Base-by-base conservation (phyloP, 2,329 filamentous ascomycete species). In the Pseudophaeomoniella oleicola region DNA sequence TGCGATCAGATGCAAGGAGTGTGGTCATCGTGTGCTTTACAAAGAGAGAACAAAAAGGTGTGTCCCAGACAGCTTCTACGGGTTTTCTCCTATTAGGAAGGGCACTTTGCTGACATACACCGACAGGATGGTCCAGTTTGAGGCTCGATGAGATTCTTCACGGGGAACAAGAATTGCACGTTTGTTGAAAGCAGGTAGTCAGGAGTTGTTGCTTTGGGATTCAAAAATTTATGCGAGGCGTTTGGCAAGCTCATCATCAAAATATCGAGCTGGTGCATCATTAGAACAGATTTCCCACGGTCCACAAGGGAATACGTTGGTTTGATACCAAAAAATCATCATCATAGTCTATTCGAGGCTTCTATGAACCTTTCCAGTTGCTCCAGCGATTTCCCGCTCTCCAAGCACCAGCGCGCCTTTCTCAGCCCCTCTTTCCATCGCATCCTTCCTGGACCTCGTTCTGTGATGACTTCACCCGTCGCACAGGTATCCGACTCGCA, bases 31-130 rank as follows among this genome's bases (percentile, higher is more conserved):
- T 46, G 86, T 98, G 42, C 64, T 98, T 47, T 96, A 96, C 64
- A 98, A 98, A 74, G 84, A 94, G 73, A 67, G 90, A 55, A 98
- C 90, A 32, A 94, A 93, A 71, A 76, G 90, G 90, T 94, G 58
- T 61, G 80, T 64, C 41, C 36, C 32, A 32, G 12, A 36, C 16
- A 35, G 36, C 29, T 9, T 12, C n/a, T 42, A 42, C 47, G 37
- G 46, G 29, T 19, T 16, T 13, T 17, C 17, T 30, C 39, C 11
- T 30, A 34, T 38, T 29, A 10, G 10, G 22, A 13, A 13, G 22
- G 22, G 10, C 10, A 10, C 13, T 29, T 10, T 10, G 36, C 41
- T 42, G 41, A 41, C 15, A 14, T 15, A 33, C 19, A 9, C 15
- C 16, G 38, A 38, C 49, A 93, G 88, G 54, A 94, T 96, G 87